A percentile compares a stretch with the other conserved stretches of the same genome.
Conservation (phyloP, 148 eudicot species). For the Silene latifolia region DNA sequence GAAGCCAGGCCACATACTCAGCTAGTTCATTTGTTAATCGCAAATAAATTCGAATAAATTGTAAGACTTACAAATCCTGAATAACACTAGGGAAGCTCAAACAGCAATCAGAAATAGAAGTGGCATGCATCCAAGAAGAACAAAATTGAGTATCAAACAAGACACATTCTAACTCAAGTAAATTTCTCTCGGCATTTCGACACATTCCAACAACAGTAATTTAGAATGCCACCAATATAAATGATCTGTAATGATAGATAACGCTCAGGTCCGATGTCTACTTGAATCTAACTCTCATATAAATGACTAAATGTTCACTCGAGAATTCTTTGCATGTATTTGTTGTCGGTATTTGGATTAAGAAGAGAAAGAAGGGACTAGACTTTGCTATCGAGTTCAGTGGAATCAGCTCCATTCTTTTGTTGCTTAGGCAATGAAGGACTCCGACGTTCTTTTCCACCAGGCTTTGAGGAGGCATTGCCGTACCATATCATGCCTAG, state of each 20-base stretch:
- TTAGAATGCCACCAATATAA: too few relatives aligned
- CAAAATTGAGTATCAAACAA: too few relatives aligned
- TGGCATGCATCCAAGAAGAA: too few relatives aligned
- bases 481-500: constrained; percentile 90
- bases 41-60: too few relatives aligned
- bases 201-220: too few relatives aligned
- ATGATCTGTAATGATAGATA: neutral
- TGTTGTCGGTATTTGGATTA: constrained; percentile 25
- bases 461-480: constrained; percentile 80
- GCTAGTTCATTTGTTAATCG: too few relatives aligned
- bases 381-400: constrained; percentile 36
- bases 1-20: too few relatives aligned
- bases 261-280: constrained; percentile 18
- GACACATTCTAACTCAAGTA: too few relatives aligned
- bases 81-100: too few relatives aligned
- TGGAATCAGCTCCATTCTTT: constrained; percentile 46
- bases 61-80: too few relatives aligned
- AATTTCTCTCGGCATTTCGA: too few relatives aligned
- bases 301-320: constrained; percentile 19
- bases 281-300: constrained; percentile 23
- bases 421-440: constrained; percentile 45
- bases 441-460: constrained; percentile 71
- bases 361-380: neutral
- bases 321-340: constrained; percentile 18
- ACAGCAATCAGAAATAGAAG: too few relatives aligned